Evolutionary conservation across 2,329 filamentous ascomycete genomes (phyloP), one percentile per base, ranked within the genome.

Genomic region (Onygena corvina): DNA sequence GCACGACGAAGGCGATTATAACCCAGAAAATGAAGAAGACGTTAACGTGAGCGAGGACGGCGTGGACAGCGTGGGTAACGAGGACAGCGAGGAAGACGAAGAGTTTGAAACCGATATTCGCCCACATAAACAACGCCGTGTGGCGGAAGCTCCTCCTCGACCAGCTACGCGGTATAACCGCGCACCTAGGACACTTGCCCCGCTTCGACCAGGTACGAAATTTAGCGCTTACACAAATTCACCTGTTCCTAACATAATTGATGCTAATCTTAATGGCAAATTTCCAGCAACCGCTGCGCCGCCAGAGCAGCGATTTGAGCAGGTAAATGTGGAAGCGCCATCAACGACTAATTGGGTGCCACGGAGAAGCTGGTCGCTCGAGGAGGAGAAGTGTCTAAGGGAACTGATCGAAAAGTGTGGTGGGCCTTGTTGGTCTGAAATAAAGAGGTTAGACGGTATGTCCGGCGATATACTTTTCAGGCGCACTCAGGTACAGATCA

Each of bases 101-200:
- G 51, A 54, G n/a, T 59, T 60, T 7, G 65, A 66, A 42, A 69
- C 72, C 6, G 67, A 70, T 38, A 34, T 11, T 7, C 48, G 48
- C 12, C 44, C 44, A 3, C 14, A 7, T 1, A 46, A 34, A 29
- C 27, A 33, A 23, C 44, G 44, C 8, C 44, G 44, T 31, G 30
- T 33, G 5, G 14, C 5, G 14, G 12, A 11, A 11, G 38, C 21
- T 16, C 38, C 38, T 20, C 38, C 38, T 14, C 21, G 38, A 12
- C 38, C 38, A 25, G 16, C 38, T 12, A 12, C 38, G 11, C 6
- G 11, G 21, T 27, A 20, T 25, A 14, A n/a, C n/a, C n/a, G n/a
- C n/a, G n/a, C n/a, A 14, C 3, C 8, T 14, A 27, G 4, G 5
- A 25, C 5, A 25, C 21, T 12, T 6, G 38, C 21, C 11, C 38